A percentile compares a stretch with the other conserved stretches of the same genome.
These are phyloP conservation scores for Potentilla sterilis DNA, from an alignment of 306 rosid genomes.

Conservation along the genomic window DNA sequence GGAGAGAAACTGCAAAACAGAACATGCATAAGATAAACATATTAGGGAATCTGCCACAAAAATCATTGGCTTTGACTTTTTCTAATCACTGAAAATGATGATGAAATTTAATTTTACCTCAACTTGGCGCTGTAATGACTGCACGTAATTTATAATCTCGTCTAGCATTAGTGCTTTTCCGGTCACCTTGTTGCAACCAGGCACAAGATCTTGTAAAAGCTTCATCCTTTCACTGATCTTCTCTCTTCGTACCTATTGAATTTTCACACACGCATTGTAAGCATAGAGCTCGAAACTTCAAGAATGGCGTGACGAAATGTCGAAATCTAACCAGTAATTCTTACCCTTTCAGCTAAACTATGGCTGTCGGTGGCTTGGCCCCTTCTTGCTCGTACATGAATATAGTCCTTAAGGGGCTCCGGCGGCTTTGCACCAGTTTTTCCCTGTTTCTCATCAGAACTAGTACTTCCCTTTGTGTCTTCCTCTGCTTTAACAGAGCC, in stretches of 20 bases:
- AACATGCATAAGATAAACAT: conserved; percentile 20
- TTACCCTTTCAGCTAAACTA: conserved; percentile 97
- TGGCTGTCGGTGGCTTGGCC: conserved; percentile 99
- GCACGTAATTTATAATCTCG: conserved; percentile 95
- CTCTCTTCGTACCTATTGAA: conserved; percentile 79
- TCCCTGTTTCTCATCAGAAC: conserved; percentile 47
- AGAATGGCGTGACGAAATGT: neutral
- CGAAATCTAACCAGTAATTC: neutral
- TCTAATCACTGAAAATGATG: neutral
- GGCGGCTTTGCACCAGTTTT: conserved; percentile 58
- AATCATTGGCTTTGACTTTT: conserved; percentile 13
- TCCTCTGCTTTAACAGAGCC: conserved; percentile 49
- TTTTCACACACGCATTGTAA: conserved; percentile 27
- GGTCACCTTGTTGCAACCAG: conserved; percentile 97
- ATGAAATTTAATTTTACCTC: conserved; percentile 47
- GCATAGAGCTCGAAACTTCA: neutral
- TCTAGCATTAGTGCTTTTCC: conserved; percentile 98
- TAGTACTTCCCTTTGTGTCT: conserved; percentile 41
- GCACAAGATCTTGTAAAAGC: conserved; percentile 95
- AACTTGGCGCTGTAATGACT: conserved; percentile 95
- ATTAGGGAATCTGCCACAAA: conserved; percentile 21
- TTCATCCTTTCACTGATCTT: conserved; percentile 97
- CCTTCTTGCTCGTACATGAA: conserved; percentile 97
- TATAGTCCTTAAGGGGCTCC: conserved; percentile 85
- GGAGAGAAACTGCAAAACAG: conserved; percentile 67